These are phyloP conservation scores for Colletotrichum navitas DNA, from an alignment of 2,329 filamentous ascomycete genomes.

Conservation along the genomic window DNA sequence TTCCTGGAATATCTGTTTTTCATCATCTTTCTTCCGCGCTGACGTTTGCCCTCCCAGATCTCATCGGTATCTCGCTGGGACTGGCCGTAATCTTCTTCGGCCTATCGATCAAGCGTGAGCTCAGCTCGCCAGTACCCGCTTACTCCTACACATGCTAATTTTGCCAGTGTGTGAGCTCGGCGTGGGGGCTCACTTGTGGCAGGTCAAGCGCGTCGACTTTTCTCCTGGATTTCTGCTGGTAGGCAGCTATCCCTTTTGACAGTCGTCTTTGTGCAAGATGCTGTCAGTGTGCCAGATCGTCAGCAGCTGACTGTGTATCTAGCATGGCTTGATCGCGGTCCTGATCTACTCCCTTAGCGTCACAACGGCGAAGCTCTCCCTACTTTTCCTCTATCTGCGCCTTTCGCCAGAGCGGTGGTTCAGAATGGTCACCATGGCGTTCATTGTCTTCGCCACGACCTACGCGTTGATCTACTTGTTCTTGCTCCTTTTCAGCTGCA, in stretches of 20 bases:
- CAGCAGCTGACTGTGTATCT: not conserved
- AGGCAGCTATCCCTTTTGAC: not conserved
- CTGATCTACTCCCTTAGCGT: slow-evolving; percentile 37
- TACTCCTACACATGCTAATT: not conserved
- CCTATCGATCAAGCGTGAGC: slow-evolving; percentile 21
- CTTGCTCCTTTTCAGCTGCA: slow-evolving; percentile 43
- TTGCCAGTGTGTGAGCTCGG: slow-evolving; percentile 22
- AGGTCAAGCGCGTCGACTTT: slow-evolving; percentile 26
- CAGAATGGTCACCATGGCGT: slow-evolving; percentile 48
- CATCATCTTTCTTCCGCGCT: not conserved
- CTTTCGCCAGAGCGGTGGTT: slow-evolving; percentile 48
- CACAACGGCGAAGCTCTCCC: slow-evolving; percentile 41
- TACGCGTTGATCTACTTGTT: slow-evolving; percentile 46
- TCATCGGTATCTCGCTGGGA: slow-evolving; percentile 20
- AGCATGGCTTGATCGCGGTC: slow-evolving; percentile 20
- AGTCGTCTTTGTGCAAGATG: not conserved
- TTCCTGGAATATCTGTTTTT: not conserved
- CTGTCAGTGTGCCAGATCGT: not conserved
- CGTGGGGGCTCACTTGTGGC: slow-evolving; percentile 34
- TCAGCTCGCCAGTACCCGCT: not conserved
- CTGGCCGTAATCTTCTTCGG: slow-evolving; percentile 22
- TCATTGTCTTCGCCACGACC: slow-evolving; percentile 48
- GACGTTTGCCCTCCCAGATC: not conserved
- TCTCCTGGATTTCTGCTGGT: slow-evolving; percentile 28
- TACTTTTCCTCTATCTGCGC: slow-evolving; percentile 39